phyloP scores from a whole-genome alignment of 2,329 filamentous ascomycete species.

The Aspergillus chevalieri region DNA sequence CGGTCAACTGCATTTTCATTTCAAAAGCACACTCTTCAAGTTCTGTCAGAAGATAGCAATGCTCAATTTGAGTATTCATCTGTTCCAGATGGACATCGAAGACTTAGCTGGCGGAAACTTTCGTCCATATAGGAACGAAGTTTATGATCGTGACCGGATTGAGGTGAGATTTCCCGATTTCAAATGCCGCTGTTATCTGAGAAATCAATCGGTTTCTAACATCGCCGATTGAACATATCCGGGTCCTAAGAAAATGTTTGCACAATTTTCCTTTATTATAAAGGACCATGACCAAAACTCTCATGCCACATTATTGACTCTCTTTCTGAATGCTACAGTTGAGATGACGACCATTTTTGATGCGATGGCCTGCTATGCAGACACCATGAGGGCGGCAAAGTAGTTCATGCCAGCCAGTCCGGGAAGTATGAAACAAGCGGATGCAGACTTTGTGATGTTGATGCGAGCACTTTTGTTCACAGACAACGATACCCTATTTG shows the following conservation, averaged over 20 bases:
- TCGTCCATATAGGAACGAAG: too few relatives aligned
- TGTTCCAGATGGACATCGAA: conserved; percentile 22
- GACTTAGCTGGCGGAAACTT: not conserved
- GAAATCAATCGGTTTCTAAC: conserved; percentile 30
- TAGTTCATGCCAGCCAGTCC: conserved; percentile 4
- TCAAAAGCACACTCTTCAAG: conserved; percentile 22
- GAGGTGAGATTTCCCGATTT: conserved; percentile 25
- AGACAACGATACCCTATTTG: conserved; percentile 8
- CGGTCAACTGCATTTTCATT: conserved; percentile 32
- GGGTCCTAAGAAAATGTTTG: conserved; percentile 21
- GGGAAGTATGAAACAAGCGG: not conserved
- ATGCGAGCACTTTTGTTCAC: not conserved
- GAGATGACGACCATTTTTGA: conserved; percentile 9
- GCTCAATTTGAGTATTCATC: conserved; percentile 18
- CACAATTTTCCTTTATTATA: conserved; percentile 28
- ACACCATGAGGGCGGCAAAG: not conserved
- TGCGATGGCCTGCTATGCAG: not conserved
- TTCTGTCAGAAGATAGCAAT: conserved; percentile 25
- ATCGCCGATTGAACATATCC: conserved; percentile 34
- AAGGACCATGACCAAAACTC: conserved; percentile 27
- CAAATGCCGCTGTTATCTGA: not conserved
- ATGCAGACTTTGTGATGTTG: not conserved
- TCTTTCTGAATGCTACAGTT: conserved; percentile 36
- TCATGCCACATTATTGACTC: conserved; percentile 37
- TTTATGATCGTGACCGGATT: conserved; percentile 29